Percentiles rank a stretch among this genome's conserved stretches.
Evolutionary conservation across 371 early-diverging fungal species (phyloP).

Genomic region (Mortierella sp.): DNA sequence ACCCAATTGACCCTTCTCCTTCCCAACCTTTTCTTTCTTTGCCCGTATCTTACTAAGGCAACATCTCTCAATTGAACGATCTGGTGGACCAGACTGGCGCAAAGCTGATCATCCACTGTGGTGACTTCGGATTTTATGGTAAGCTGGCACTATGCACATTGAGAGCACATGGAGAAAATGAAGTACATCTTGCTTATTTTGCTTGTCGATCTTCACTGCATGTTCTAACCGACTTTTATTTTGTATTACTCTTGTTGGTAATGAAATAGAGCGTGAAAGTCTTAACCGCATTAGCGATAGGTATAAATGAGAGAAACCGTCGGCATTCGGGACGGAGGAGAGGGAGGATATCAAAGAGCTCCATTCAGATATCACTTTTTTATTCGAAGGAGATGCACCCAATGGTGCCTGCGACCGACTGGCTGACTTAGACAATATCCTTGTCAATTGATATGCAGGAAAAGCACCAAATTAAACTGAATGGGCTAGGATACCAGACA

Average conservation of each 20-base stretch:
- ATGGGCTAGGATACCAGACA: neutral
- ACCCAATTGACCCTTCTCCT: neutral
- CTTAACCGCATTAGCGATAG: slow-evolving; percentile 73
- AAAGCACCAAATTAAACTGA: no score
- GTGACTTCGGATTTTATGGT: slow-evolving; percentile 81
- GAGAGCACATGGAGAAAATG: neutral
- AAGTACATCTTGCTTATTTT: neutral
- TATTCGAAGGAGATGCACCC: no score
- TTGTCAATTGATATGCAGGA: neutral
- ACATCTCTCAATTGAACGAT: slow-evolving; percentile 73
- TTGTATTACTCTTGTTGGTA: no score
- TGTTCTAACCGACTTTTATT: neutral
- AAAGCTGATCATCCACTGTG: slow-evolving; percentile 75
- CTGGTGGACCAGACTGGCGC: slow-evolving; percentile 74
- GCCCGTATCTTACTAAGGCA: slow-evolving; percentile 58
- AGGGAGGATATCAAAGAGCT: neutral
- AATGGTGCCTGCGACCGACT: neutral
- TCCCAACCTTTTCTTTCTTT: slow-evolving; percentile 4
- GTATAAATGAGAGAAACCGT: slow-evolving; percentile 34
- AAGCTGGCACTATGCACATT: neutral
- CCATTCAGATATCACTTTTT: no score
- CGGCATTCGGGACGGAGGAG: neutral
- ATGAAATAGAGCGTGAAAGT: slow-evolving; percentile 65
- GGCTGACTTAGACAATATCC: neutral
- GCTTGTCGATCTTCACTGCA: neutral